These are phyloP conservation scores for Aspergillus sp. DNA, from an alignment of 2,329 filamentous ascomycete genomes.

Conservation along the genomic window DNA sequence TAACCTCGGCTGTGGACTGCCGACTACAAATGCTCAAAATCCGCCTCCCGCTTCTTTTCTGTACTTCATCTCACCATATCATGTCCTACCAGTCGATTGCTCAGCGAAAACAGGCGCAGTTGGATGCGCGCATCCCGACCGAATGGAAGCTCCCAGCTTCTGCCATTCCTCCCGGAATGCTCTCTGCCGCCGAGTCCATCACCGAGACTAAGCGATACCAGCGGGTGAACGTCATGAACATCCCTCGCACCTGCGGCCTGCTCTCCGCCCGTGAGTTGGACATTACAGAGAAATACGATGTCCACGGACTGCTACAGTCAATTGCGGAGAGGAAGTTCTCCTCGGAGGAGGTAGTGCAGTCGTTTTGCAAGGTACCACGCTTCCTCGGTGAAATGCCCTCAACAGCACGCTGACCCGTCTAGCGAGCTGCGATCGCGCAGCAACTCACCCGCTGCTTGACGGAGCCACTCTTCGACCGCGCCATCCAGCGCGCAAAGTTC, in stretches of 20 bases:
- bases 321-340: slow-evolving; percentile 34
- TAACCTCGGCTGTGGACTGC: no score
- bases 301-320: slow-evolving; percentile 34
- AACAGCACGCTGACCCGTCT: neutral
- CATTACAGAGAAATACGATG: slow-evolving; percentile 56
- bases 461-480: slow-evolving; percentile 52
- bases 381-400: neutral
- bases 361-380: slow-evolving; percentile 52
- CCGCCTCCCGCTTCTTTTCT: neutral
- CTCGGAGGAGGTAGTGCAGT: slow-evolving; percentile 47
- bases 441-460: slow-evolving; percentile 49
- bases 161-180: slow-evolving; percentile 32
- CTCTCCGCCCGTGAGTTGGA: slow-evolving; percentile 50
- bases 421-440: slow-evolving; percentile 38
- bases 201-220: slow-evolving; percentile 30
- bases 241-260: slow-evolving; percentile 54
- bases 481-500: slow-evolving; percentile 46
- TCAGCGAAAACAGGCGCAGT: slow-evolving; percentile 36
- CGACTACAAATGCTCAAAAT: neutral
- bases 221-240: slow-evolving; percentile 41
- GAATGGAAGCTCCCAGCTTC: slow-evolving; percentile 37
- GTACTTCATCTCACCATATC: neutral
- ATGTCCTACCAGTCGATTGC: slow-evolving; percentile 31
- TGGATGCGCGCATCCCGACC: slow-evolving; percentile 37
- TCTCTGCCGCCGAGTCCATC: slow-evolving; percentile 35